A percentile compares a stretch with the other conserved stretches of the same genome.
phyloP scores from a whole-genome alignment of 306 rosid genomes.

The Sicyos edulis region DNA sequence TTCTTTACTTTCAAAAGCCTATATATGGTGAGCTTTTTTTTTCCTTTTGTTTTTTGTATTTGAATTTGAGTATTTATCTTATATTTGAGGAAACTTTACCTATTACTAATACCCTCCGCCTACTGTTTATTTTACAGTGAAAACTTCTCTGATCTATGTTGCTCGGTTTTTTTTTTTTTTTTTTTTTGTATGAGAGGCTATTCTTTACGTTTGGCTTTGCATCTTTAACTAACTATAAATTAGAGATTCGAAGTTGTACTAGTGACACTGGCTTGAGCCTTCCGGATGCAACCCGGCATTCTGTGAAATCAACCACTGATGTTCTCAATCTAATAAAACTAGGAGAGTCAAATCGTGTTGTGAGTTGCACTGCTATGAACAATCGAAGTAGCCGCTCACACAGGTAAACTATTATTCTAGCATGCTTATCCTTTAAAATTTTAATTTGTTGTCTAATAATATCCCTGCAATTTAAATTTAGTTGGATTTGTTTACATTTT shows the following conservation, averaged over 20 bases:
- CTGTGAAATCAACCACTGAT: constrained; percentile 67
- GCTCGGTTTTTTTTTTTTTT: background rate
- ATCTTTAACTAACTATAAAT: constrained; percentile 44
- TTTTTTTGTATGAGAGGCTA: background rate
- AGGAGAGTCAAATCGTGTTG: constrained; percentile 74
- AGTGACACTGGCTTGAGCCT: constrained; percentile 67
- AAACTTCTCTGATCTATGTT: background rate
- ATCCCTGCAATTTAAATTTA: background rate
- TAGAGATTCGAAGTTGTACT: constrained; percentile 81
- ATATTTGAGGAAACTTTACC: constrained; percentile 24
- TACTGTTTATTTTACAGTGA: constrained; percentile 8
- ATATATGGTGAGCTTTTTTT: background rate
- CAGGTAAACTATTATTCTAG: constrained; percentile 39
- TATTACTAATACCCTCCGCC: constrained; percentile 46
- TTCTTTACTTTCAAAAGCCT: background rate
- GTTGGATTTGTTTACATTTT: background rate
- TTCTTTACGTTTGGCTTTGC: background rate
- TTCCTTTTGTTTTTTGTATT: background rate
- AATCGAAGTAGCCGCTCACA: constrained; percentile 88
- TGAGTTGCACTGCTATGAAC: constrained; percentile 78
- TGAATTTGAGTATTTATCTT: background rate
- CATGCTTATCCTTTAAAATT: constrained; percentile 3
- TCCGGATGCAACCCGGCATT: constrained; percentile 61
- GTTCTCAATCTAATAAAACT: constrained; percentile 70
- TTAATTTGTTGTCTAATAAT: background rate